Evolutionary conservation across 2,329 filamentous ascomycete genomes (phyloP), one percentile per base, ranked within the genome.

Genomic region (Microdochium nivale): DNA sequence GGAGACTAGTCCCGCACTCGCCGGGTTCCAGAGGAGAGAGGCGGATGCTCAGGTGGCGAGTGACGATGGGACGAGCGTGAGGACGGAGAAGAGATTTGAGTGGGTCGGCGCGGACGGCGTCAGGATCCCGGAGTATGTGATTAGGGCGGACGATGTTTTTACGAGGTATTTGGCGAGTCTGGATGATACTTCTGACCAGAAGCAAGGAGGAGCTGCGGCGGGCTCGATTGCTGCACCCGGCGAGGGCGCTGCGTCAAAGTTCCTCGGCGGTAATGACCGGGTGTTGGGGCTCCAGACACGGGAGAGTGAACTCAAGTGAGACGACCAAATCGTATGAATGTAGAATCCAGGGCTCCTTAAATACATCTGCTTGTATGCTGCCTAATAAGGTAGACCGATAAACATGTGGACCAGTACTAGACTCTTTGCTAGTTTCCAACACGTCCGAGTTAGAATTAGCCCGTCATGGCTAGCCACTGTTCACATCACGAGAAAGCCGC

Each of bases 91-190:
- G 7, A 32, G 52, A 3, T 56, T 30, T 27, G 35, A 51, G 24
- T 56, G 53, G 52, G 19, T 19, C n/a, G 49, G 40, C 3, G 52
- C 51, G 3, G 40, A 27, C 21, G 40, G 40, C 9, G 25, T 52
- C 30, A 13, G 16, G 14, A 51, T 56, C 14, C 55, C 53, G 7
- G 55, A 56, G 48, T 56, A 53, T 33, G 32, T 48, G 2, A 55
- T 56, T 32, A 51, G 44, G 25, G 9, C 53, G 9, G 48, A 27
- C 2, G 49, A 54, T 21, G 32, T 49, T 3, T 52, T 51, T 44
- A 37, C 50, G 14, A 33, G 52, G 13, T 47, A 51, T 9, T 16
- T 54, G 9, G 47, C 47, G n/a, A 23, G 19, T 13, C 19, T 44
- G n/a, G 40, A 44, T 23, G 40, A 44, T 44, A 44, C n/a, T 7